Percentiles rank a stretch among this genome's conserved stretches.
phyloP scores from a whole-genome alignment of 352 stramenopile genomes.

The Globisporangium recalcitrans region DNA sequence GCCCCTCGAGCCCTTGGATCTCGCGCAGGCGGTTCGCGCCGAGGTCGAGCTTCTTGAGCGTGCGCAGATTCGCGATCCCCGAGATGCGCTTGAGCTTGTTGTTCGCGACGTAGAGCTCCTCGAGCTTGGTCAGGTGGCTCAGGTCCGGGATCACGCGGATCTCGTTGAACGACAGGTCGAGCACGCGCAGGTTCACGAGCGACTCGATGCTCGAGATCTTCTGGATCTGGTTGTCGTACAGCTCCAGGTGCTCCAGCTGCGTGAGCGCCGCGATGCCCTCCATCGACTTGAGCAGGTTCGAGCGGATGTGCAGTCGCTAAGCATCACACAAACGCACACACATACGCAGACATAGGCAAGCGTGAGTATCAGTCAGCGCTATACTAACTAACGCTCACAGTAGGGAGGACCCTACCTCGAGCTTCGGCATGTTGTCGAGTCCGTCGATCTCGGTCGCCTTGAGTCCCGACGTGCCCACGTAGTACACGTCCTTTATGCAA shows the following conservation, averaged over 20 bases:
- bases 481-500: slow-evolving; percentile 60
- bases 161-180: slow-evolving; percentile 97
- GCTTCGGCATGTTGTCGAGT: slow-evolving; percentile 40
- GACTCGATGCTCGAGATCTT: slow-evolving; percentile 58
- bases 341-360: background rate
- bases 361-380: background rate
- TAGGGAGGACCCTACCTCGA: slow-evolving; percentile 25
- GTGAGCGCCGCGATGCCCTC: slow-evolving; percentile 51
- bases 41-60: slow-evolving; percentile 94
- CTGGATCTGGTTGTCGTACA: slow-evolving; percentile 98
- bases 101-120: slow-evolving; percentile 94
- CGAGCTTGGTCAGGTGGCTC: slow-evolving; percentile 74
- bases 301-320: slow-evolving; percentile 67
- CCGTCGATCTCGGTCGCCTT: slow-evolving; percentile 68
- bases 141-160: slow-evolving; percentile 90
- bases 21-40: slow-evolving; percentile 93
- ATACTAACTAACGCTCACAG: background rate
- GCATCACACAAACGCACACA: background rate
- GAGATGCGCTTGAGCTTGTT: slow-evolving; percentile 97
- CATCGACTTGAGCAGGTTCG: slow-evolving; percentile 81
- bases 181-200: slow-evolving; percentile 65
- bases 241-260: slow-evolving; percentile 90
- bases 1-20: slow-evolving; percentile 90
- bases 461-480: slow-evolving; percentile 74
- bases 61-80: slow-evolving; percentile 79